Evolutionary conservation across 2,329 filamentous ascomycete species (phyloP).

Genomic region (Mariannaea sp.): DNA sequence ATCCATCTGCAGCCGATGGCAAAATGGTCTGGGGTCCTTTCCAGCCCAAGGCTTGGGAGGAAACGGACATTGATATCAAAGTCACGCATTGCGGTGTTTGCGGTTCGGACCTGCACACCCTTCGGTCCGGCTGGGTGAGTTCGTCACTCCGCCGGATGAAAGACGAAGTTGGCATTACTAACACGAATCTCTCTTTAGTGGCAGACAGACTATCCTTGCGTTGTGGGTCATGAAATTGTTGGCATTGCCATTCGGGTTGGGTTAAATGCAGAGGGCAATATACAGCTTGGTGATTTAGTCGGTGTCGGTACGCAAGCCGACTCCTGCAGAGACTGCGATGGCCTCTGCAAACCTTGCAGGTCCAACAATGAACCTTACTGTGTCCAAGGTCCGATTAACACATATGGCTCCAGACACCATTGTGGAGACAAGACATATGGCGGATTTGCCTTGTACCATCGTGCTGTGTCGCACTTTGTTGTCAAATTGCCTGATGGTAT

Average conservation of each 20-base stretch:
- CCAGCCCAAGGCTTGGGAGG: slow-evolving; percentile 67
- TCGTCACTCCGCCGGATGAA: background rate
- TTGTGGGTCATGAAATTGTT: slow-evolving; percentile 69
- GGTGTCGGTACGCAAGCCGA: slow-evolving; percentile 65
- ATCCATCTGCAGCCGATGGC: slow-evolving; percentile 49
- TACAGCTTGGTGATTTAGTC: slow-evolving; percentile 67
- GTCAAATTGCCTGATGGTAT: slow-evolving; percentile 76
- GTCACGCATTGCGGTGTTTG: slow-evolving; percentile 70
- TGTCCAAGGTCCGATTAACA: slow-evolving; percentile 58
- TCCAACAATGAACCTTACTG: too few relatives aligned
- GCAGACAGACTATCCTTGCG: slow-evolving; percentile 45
- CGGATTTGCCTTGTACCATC: slow-evolving; percentile 54
- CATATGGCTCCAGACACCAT: slow-evolving; percentile 61
- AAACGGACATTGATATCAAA: slow-evolving; percentile 68
- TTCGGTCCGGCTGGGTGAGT: slow-evolving; percentile 57
- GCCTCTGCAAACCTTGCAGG: slow-evolving; percentile 53
- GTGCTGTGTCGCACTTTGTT: slow-evolving; percentile 41
- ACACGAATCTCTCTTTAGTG: too few relatives aligned
- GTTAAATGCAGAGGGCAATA: slow-evolving; percentile 56
- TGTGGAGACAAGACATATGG: slow-evolving; percentile 67
- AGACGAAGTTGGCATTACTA: background rate
- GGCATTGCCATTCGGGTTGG: slow-evolving; percentile 61
- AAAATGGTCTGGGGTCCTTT: slow-evolving; percentile 62
- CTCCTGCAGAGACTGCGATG: slow-evolving; percentile 54
- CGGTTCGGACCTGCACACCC: slow-evolving; percentile 63